Evolutionary conservation across 768 basidiomycete genomes (phyloP), one percentile per base, ranked within the genome.

Genomic region (Lactarius tabidus): DNA sequence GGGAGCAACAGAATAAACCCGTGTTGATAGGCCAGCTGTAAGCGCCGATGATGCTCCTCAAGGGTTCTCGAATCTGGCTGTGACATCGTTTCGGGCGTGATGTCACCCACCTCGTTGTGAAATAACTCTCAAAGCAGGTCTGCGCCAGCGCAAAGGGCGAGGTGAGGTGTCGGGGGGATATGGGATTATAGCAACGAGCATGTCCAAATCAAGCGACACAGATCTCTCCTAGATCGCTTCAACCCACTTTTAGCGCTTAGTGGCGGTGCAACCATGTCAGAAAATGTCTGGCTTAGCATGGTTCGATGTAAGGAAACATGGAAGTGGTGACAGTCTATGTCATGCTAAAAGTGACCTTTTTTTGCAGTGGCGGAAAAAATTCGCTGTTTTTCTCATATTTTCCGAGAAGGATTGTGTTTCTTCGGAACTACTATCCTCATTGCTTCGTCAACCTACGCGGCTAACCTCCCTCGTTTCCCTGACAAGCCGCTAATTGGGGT

Each of bases 121-220:
- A 17, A 57, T 57, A 51, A 54, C 31, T 59, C 48, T 23, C n/a
- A 64, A 26, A 33, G 63, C 2, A 64, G 51, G 51, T 33, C 56
- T 53, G 63, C 45, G 39, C 48, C 17, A 29, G 63, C 26, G 17
- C 54, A 53, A 59, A 45, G 31, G 48, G 36, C 28, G 54, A 38
- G 36, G 38, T 60, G 58, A 64, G 58, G 33, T 55, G 53, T 64
- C 14, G 61, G 57, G 65, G 56, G 41, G 56, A 58, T 66, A 62
- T 66, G 65, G 56, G 41, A 48, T 62, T 66, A 66, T 66, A 66
- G 65, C 65, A 66, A 66, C 65, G 48, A 61, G 18, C 64, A 57
- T 33, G 59, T 31, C 64, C 38, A 29, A 54, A 60, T 64, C 33
- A 64, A 59, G 39, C n/a, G 10, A 28, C 38, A 52, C 33, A 35